Evolutionary conservation across 495 filamentous ascomycete species (phyloP).

Genomic region (Talaromyces wortmannii): DNA sequence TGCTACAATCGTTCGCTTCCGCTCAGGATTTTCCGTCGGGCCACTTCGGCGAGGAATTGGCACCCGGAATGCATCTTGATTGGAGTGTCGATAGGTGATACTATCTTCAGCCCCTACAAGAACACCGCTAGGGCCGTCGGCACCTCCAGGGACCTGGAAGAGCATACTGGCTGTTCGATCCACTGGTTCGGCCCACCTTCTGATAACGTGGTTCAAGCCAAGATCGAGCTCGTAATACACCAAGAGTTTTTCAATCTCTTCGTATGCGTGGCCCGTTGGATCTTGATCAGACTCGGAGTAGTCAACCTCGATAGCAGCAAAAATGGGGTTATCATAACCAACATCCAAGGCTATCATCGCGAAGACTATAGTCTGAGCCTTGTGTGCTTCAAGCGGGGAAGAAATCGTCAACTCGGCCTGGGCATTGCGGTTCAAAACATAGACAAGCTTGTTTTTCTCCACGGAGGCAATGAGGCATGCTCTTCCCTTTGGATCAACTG

Average conservation of each 20-base stretch:
- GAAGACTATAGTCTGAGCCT: slow-evolving; percentile 86
- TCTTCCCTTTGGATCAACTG: slow-evolving; percentile 88
- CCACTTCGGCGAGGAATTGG: slow-evolving; percentile 82
- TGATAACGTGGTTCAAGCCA: slow-evolving; percentile 92
- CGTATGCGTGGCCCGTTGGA: slow-evolving; percentile 72
- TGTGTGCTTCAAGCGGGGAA: slow-evolving; percentile 94
- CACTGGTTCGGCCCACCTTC: slow-evolving; percentile 91
- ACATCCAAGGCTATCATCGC: slow-evolving; percentile 83
- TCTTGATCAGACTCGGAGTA: slow-evolving; percentile 91
- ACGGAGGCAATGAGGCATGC: slow-evolving; percentile 89
- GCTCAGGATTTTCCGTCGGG: slow-evolving; percentile 82
- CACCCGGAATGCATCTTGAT: slow-evolving; percentile 81
- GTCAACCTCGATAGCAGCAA: slow-evolving; percentile 89
- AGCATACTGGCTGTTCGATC: slow-evolving; percentile 84
- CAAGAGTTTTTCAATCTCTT: slow-evolving; percentile 78
- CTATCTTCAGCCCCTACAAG: slow-evolving; percentile 91
- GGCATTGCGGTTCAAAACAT: slow-evolving; percentile 92
- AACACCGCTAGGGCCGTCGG: slow-evolving; percentile 89
- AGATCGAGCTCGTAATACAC: slow-evolving; percentile 98
- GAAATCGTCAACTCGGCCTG: slow-evolving; percentile 94
- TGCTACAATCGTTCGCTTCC: slow-evolving; percentile 77
- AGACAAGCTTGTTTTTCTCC: slow-evolving; percentile 99
- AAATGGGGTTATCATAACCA: slow-evolving; percentile 94
- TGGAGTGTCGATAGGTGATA: slow-evolving; percentile 90
- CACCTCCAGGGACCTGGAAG: slow-evolving; percentile 93